phyloP scores from a whole-genome alignment of 768 basidiomycete genomes.

The Pleurotus tuoliensis region DNA sequence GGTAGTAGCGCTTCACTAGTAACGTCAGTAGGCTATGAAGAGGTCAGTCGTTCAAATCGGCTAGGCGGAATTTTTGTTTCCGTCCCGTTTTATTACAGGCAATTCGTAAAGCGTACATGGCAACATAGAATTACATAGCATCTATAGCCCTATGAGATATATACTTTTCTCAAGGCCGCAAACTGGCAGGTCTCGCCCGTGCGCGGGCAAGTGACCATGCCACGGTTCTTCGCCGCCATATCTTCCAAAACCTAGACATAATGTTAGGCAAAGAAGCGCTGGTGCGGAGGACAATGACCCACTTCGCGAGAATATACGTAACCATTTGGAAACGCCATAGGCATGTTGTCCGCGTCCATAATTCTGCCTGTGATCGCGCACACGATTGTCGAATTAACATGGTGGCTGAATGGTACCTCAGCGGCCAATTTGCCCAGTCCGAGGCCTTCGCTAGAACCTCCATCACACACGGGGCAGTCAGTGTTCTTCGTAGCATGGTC shows the following conservation, averaged over 20 bases:
- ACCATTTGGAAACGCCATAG: conserved; percentile 88
- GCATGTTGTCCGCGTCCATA: conserved; percentile 93
- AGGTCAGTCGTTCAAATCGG: conserved; percentile 40
- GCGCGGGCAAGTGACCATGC: conserved; percentile 80
- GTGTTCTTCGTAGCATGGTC: conserved; percentile 59
- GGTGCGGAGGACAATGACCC: conserved; percentile 19
- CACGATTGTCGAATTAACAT: conserved; percentile 93
- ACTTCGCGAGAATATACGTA: conserved; percentile 94
- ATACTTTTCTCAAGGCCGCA: conserved; percentile 76
- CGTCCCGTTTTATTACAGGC: neutral
- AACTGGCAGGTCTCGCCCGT: conserved; percentile 65
- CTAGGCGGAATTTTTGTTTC: conserved; percentile 28
- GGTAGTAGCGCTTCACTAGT: conserved; percentile 60
- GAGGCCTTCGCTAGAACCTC: conserved; percentile 30
- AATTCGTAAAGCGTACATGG: neutral
- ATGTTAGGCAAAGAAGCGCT: too few species aligned
- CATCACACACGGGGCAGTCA: conserved; percentile 91
- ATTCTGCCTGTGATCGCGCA: conserved; percentile 89
- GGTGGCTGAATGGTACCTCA: conserved; percentile 90
- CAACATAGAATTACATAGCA: neutral
- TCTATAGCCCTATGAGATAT: conserved; percentile 60
- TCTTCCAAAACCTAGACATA: conserved; percentile 71
- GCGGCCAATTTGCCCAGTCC: conserved; percentile 72
- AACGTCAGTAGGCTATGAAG: conserved; percentile 26
- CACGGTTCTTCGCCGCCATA: conserved; percentile 79